Percentiles rank a stretch among this genome's conserved stretches.
These are phyloP conservation scores for Musa beccarii DNA, from an alignment of 176 grass and related monocot genomes.

Conservation along the genomic window DNA sequence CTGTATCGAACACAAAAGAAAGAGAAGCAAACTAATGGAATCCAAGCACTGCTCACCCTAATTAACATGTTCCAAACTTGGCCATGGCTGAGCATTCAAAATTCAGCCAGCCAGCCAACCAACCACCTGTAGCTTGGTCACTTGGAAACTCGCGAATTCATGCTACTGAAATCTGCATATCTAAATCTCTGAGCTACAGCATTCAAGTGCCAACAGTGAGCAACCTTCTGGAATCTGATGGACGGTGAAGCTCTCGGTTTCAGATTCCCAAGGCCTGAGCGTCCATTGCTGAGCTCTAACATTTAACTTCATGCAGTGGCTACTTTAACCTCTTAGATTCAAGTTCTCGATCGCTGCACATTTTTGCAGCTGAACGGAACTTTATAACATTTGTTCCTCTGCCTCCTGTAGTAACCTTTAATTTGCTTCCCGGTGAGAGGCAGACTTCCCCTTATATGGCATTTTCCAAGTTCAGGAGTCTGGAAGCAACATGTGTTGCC, in stretches of 20 bases:
- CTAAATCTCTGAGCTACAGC: neutral
- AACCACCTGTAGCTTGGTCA: neutral
- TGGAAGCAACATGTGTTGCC: neutral
- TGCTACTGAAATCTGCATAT: neutral
- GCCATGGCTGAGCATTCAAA: conserved; percentile 4
- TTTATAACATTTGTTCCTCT: neutral
- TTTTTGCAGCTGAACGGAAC: too few species aligned
- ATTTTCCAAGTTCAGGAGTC: too few species aligned
- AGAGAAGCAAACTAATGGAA: neutral
- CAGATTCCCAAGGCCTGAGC: neutral
- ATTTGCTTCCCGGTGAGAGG: too few species aligned
- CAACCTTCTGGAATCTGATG: neutral
- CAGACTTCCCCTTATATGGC: too few species aligned
- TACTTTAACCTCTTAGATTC: too few species aligned
- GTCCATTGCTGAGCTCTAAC: neutral
- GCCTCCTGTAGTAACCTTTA: too few species aligned
- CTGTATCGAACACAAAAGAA: neutral
- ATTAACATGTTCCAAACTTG: neutral
- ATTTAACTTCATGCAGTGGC: neutral
- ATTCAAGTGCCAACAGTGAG: neutral
- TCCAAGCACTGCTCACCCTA: neutral
- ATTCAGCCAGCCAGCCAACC: neutral
- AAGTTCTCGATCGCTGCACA: too few species aligned
- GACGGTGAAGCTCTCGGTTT: neutral
- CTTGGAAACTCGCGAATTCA: neutral